phyloP scores from a whole-genome alignment of 371 early-diverging fungal genomes.

The Smittium mucronatum region DNA sequence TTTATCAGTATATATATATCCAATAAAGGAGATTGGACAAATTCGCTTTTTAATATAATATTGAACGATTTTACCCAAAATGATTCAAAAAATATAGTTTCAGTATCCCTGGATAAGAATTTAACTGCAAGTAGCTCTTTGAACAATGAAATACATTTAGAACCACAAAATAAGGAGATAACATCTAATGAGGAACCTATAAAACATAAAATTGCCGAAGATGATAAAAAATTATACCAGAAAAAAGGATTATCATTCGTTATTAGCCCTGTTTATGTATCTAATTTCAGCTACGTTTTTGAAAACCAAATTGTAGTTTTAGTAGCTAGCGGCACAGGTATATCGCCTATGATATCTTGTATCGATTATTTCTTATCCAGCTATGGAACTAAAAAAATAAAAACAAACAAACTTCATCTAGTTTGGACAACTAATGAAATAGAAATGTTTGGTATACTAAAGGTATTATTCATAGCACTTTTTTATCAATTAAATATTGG shows the following conservation, averaged over 20 bases:
- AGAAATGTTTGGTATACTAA: neutral
- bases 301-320: conserved; percentile 10
- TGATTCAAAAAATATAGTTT: neutral
- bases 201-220: neutral
- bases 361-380: neutral
- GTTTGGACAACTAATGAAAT: neutral
- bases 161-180: neutral
- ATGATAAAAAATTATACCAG: too few species aligned
- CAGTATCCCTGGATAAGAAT: neutral
- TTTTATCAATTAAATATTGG: too few species aligned
- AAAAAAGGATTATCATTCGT: neutral
- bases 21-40: neutral
- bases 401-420: neutral
- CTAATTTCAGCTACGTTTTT: conserved; percentile 2
- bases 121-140: neutral
- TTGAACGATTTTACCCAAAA: neutral
- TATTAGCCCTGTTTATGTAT: conserved; percentile 1
- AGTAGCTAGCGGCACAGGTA: conserved; percentile 1
- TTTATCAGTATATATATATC: neutral
- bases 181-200: neutral
- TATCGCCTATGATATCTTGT: neutral
- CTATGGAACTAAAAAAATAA: neutral
- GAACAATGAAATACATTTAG: neutral
- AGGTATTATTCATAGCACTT: too few species aligned
- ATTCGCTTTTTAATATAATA: neutral